phyloP scores from a whole-genome alignment of 164 flowering plant species.

The Magnolia kwangsiensis region DNA sequence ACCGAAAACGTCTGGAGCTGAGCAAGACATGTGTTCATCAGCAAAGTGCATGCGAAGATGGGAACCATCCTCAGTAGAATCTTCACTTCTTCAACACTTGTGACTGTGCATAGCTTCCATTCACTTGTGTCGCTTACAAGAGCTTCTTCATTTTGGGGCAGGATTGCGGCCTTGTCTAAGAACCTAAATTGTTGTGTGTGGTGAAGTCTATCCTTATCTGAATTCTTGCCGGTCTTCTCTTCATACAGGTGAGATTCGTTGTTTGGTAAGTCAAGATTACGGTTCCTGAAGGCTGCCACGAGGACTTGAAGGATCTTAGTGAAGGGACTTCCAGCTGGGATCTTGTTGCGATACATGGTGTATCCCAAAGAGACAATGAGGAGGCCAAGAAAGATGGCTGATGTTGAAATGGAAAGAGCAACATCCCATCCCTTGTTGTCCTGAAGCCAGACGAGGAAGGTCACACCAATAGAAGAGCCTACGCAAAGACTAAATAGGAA shows the following conservation, averaged over 20 bases:
- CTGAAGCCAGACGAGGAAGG: conserved; percentile 35
- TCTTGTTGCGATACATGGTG: conserved; percentile 10
- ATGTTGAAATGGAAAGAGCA: conserved; percentile 2
- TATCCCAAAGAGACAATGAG: conserved; percentile 5
- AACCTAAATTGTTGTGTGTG: conserved; percentile 18
- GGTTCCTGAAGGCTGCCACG: conserved; percentile 17
- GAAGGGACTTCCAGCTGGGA: conserved; percentile 16
- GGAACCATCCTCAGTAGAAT: conserved; percentile 38
- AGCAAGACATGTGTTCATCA: conserved; percentile 51
- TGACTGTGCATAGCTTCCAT: conserved; percentile 45
- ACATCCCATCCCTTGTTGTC: conserved; percentile 26
- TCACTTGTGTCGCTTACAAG: conserved; percentile 12
- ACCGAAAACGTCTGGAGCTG: conserved; percentile 56
- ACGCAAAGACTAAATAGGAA: conserved; percentile 27
- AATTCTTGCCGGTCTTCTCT: neutral
- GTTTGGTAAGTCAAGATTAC: conserved; percentile 3
- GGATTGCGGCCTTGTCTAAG: conserved; percentile 13
- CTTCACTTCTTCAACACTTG: conserved; percentile 53
- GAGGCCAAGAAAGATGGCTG: conserved; percentile 12
- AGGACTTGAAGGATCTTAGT: conserved; percentile 17
- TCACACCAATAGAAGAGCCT: conserved; percentile 31
- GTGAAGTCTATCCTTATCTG: neutral
- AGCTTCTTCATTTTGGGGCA: neutral
- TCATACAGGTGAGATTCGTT: conserved; percentile 1
- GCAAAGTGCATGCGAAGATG: conserved; percentile 40